Conservation (phyloP, 2,329 filamentous ascomycete species). For the Pseudopyrenochaeta lycopersici region DNA sequence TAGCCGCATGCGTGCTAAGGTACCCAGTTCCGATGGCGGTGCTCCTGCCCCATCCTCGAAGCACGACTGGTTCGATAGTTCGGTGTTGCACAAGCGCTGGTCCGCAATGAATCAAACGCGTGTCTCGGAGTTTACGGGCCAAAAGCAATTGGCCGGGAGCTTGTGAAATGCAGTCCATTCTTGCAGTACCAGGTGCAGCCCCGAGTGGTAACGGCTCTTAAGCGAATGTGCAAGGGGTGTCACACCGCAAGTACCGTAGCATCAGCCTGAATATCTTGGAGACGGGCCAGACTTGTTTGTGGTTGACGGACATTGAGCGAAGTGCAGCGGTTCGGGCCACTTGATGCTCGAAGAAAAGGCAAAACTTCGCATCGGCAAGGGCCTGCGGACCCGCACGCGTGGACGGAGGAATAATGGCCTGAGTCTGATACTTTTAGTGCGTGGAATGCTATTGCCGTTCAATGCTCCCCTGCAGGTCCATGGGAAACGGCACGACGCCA, state of each 20-base stretch:
- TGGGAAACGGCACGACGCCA: slow-evolving; percentile 17
- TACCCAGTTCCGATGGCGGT: neutral
- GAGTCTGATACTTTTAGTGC: neutral
- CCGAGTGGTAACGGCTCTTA: neutral
- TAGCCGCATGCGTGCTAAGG: neutral
- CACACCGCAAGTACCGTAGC: neutral
- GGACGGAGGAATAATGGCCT: neutral
- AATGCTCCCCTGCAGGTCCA: slow-evolving; percentile 13
- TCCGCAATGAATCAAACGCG: neutral
- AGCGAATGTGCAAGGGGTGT: neutral
- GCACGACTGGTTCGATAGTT: neutral
- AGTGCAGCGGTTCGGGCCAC: neutral
- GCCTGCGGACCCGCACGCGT: neutral
- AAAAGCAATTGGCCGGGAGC: neutral
- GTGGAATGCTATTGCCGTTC: neutral
- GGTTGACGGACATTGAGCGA: neutral
- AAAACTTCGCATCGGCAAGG: neutral
- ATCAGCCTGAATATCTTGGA: neutral
- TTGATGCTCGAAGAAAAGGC: neutral
- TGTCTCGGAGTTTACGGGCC: neutral
- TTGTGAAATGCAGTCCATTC: neutral
- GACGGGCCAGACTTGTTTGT: neutral
- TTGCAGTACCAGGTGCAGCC: neutral
- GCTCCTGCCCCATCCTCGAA: neutral
- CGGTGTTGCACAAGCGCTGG: neutral